These are phyloP conservation scores for Parvularia atlantis DNA, from an alignment of 78 protist genomes.

Conservation along the genomic window DNA sequence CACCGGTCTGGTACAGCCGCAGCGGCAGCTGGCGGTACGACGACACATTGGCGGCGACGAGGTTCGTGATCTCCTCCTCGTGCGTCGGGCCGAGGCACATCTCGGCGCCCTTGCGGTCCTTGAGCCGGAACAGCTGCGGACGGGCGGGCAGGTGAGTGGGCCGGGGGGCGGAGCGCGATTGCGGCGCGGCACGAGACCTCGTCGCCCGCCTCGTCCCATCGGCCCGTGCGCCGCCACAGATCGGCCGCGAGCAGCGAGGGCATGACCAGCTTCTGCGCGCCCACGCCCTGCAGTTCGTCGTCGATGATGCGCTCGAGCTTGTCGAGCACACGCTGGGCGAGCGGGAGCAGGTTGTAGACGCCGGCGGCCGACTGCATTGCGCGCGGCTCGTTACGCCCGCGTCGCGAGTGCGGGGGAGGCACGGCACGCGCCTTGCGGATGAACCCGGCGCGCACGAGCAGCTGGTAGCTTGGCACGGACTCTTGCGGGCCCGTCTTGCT, in stretches of 20 bases:
- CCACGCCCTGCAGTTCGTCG: not conserved
- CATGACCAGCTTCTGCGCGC: not conserved
- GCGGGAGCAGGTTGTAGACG: not conserved
- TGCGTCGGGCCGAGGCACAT: slow-evolving; percentile 71
- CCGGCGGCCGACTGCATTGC: slow-evolving; percentile 8
- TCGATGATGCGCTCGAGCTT: not conserved
- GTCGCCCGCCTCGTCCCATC: not conserved
- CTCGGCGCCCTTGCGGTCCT: slow-evolving; percentile 42
- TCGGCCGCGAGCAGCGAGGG: not conserved
- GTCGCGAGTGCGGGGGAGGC: no score
- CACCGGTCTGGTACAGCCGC: slow-evolving; percentile 56
- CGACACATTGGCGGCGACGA: slow-evolving; percentile 31
- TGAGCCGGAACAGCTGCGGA: slow-evolving; percentile 19
- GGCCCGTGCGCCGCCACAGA: slow-evolving; percentile 13
- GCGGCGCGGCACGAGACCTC: no score
- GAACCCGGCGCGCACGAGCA: slow-evolving; percentile 7
- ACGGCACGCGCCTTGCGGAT: no score
- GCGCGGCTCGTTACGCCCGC: no score
- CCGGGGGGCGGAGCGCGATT: no score
- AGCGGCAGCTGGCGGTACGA: slow-evolving; percentile 37
- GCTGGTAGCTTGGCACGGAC: no score
- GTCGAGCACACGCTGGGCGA: slow-evolving; percentile 1
- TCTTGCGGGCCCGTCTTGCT: no score
- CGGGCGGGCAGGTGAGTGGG: no score
- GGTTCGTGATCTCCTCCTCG: slow-evolving; percentile 53